A percentile compares a stretch with the other conserved stretches of the same genome.
phyloP scores from a whole-genome alignment of 1,139 yeast genomes.

The Diutina rugosa region DNA sequence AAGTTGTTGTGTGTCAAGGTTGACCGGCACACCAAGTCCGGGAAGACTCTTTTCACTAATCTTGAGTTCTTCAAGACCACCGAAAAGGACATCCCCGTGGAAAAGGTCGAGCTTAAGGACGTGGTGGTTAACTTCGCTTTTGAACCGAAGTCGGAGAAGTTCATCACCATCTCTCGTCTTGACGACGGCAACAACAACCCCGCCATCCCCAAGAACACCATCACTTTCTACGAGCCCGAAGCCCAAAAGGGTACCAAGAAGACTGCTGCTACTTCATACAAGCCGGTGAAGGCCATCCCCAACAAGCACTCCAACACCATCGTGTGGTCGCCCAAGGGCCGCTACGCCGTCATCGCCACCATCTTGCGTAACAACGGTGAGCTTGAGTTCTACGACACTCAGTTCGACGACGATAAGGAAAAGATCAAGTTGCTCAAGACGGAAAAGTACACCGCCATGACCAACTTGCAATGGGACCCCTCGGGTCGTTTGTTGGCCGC shows the following conservation, averaged over 20 bases:
- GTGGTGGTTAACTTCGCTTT: conserved; percentile 82
- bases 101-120: conserved; percentile 86
- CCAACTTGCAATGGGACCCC: conserved; percentile 89
- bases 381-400: conserved; percentile 78
- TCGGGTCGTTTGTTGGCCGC: conserved; percentile 85
- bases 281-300: conserved; percentile 32
- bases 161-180: conserved; percentile 62
- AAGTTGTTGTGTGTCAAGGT: conserved; percentile 85
- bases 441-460: conserved; percentile 64
- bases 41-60: conserved; percentile 83
- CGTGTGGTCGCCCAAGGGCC: conserved; percentile 87
- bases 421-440: conserved; percentile 52
- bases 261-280: conserved; percentile 15
- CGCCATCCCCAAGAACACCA: conserved; percentile 56
- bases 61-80: conserved; percentile 81
- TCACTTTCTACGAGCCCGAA: conserved; percentile 80
- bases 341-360: conserved; percentile 73
- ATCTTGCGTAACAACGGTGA: conserved; percentile 53
- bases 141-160: conserved; percentile 91
- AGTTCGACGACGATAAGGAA: conserved; percentile 54
- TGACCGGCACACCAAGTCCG: conserved; percentile 92
- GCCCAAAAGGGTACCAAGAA: conserved; percentile 15
- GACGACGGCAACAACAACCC: conserved; percentile 52
- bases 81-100: conserved; percentile 91
- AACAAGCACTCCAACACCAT: conserved; percentile 65